Evolutionary conservation across 2,329 filamentous ascomycete species (phyloP), one percentile per base, ranked within the genome.

Genomic region (Emericellopsis atlantica): DNA sequence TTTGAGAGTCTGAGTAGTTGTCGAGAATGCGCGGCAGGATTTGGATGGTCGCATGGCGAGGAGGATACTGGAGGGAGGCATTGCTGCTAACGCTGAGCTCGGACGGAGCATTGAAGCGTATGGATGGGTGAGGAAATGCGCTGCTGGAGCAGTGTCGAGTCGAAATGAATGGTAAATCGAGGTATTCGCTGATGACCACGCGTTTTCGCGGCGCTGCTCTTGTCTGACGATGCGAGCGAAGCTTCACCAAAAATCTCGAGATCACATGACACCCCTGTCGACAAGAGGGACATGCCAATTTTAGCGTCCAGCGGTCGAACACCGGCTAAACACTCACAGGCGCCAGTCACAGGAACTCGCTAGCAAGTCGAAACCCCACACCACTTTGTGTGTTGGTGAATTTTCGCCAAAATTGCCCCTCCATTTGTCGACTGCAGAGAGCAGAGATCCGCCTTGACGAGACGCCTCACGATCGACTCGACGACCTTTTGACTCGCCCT

Each of bases 341-440:
- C 18, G 18, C 18, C 18, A 21, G 18, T 21, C 18, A 21, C 18
- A 21, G 18, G 18, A 5, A 21, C 18, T 21, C 18, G 18, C 18
- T 21, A 11, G 8, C 15, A 33, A 14, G 8, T 33, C 43, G 39
- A 54, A 52, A 52, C 54, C 52, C 55, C 57, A 60, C 57, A 61
- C 47, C 56, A 59, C 51, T 52, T 52, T 50, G 55, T 54, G 53
- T 51, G 55, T 58, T 60, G 52, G 53, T 51, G 56, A 63, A 63
- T 62, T 60, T 60, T 51, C 51, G 55, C 58, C 59, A 59, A 61
- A 61, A 59, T 57, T 61, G 58, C 59, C 57, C 59, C 59, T 61
- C 60, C 57, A 60, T 59, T 50, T 29, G 26, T 32, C 32, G 34
- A 35, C 31, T 35, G n/a, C 32, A 35, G 18, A 14, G 11, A 22